Evolutionary conservation across 2,329 filamentous ascomycete genomes (phyloP), one percentile per base, ranked within the genome.

Genomic region (Monosporascus sp.): DNA sequence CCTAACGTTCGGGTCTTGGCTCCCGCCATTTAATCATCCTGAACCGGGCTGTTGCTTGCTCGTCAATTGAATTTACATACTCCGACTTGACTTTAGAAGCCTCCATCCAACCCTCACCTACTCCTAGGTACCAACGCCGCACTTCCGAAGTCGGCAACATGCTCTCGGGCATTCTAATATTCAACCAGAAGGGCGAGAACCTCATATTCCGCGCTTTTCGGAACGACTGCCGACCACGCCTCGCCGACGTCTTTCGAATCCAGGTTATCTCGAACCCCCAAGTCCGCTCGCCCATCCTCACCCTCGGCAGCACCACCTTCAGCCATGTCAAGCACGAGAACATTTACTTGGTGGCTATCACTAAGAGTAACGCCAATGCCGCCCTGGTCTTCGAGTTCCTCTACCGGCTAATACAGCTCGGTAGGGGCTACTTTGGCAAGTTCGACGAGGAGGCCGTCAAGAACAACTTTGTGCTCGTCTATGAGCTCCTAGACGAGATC

Each of bases 291-390:
- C 94, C 94, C 55, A 97, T 99, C 74, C 81, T 99, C 65, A 99
- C 94, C 5, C 85, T 99, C 54, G 94, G 95, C 60, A 96, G 91
- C 71, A 99, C 94, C 53, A 99, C 95, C 47, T 99, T 99, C 74
- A 96, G 91, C 79, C 94, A 99, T 85, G 93, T 99, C 75, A 97
- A 96, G 73, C 93, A 97, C 76, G 94, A 99, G 71, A 99, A 99
- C 72, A 97, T 99, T 69, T 99, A 97, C 73, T 75, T 99, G 63
- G 93, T 97, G 52, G 94, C 93, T 19, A 90, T 99, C 64, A 97
- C 92, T 54, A 99, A 97, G 79, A 97, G 92, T 77, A 99, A 99
- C 75, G 94, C 92, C 76, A 99, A 99, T 82, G 92, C 92, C 14
- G 95, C 95, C 43, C 83, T 99, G 53, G 91, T 99, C 24, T 99